phyloP scores from a whole-genome alignment of 495 filamentous ascomycete species.

The Xylaria scruposa region DNA sequence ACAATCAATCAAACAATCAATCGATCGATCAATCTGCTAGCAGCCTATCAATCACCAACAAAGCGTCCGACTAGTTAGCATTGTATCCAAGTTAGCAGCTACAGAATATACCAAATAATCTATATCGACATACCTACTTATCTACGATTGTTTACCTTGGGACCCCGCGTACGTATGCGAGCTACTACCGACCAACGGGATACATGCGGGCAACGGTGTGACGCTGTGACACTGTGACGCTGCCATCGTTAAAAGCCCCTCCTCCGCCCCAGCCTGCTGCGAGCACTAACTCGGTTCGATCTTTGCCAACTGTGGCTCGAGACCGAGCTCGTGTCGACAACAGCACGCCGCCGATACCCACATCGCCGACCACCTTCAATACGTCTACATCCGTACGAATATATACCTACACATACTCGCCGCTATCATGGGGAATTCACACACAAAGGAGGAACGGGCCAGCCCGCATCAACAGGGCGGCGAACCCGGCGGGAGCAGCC shows the following conservation, averaged over 20 bases:
- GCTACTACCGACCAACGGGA: conserved; percentile 3
- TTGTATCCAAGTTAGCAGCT: not conserved
- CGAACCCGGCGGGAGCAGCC: conserved; percentile 39
- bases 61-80: not conserved
- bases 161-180: conserved; percentile 5
- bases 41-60: too few relatives aligned
- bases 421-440: conserved; percentile 62
- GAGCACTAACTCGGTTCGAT: not conserved
- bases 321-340: not conserved
- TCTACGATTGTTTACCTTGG: conserved; percentile 6
- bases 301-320: not conserved
- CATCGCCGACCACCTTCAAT: not conserved
- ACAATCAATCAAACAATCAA: not conserved
- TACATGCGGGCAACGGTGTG: not conserved
- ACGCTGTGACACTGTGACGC: conserved; percentile 3
- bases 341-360: not conserved
- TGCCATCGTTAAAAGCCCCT: not conserved
- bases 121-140: not conserved
- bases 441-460: conserved; percentile 64
- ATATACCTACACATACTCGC: not conserved
- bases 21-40: not conserved
- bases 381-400: not conserved
- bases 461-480: conserved; percentile 48
- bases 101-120: not conserved
- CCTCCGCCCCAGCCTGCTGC: not conserved